phyloP scores from a whole-genome alignment of 2,329 filamentous ascomycete genomes.

The Chaetothyriales sp. region DNA sequence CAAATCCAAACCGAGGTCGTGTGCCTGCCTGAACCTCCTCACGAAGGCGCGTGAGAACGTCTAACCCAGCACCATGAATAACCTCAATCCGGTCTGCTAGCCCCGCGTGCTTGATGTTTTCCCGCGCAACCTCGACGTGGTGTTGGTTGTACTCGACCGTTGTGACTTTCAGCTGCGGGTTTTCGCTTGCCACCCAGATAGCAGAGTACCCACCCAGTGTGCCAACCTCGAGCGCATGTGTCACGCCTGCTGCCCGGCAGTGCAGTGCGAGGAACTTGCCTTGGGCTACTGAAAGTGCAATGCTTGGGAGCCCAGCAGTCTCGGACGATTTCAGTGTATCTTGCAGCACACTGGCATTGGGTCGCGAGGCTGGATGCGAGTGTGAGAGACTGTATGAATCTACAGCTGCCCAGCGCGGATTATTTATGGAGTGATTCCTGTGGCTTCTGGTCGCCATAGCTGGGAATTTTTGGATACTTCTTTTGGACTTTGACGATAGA shows the following conservation, averaged over 20 bases:
- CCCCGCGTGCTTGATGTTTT: conserved; percentile 31
- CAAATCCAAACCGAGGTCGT: conserved; percentile 34
- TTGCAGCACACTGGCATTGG: neutral
- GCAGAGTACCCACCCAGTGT: conserved; percentile 43
- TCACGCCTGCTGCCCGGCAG: conserved; percentile 23
- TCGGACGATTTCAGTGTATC: neutral
- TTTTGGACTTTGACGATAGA: too few species aligned
- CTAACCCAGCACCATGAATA: conserved; percentile 32
- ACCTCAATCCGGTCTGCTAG: conserved; percentile 33
- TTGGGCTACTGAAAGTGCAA: conserved; percentile 25
- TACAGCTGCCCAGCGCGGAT: too few species aligned
- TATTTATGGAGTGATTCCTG: too few species aligned
- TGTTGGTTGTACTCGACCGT: conserved; percentile 38
- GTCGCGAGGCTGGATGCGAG: neutral
- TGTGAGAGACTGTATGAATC: too few species aligned
- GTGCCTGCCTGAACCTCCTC: conserved; percentile 28
- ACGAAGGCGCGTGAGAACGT: conserved; percentile 29
- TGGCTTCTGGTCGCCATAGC: too few species aligned
- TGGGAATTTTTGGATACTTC: too few species aligned
- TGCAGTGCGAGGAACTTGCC: conserved; percentile 31
- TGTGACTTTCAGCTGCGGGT: conserved; percentile 31
- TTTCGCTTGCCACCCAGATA: conserved; percentile 37
- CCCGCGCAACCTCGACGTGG: conserved; percentile 33
- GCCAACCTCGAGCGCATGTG: conserved; percentile 40
- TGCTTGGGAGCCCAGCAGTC: conserved; percentile 14